A percentile compares a stretch with the other conserved stretches of the same genome.
Evolutionary conservation across 2,329 filamentous ascomycete genomes (phyloP).

Genomic region (Samsoniella hepiali): DNA sequence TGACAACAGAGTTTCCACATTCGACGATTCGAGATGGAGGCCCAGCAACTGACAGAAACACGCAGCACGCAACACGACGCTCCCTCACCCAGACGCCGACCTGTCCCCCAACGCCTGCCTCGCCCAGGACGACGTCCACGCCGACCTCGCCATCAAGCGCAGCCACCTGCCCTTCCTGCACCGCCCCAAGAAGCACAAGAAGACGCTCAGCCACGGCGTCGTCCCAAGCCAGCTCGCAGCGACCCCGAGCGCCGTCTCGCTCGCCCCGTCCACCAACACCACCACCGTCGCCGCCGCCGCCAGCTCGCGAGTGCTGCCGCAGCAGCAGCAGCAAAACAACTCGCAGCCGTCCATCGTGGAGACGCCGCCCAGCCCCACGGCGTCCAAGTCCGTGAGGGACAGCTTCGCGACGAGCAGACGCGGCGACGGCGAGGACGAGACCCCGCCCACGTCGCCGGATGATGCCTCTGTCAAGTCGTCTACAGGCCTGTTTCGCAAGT

Average conservation of each 20-base stretch:
- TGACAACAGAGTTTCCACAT: too few species aligned
- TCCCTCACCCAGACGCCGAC: conserved; percentile 60
- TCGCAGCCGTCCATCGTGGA: conserved; percentile 18
- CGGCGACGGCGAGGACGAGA: conserved; percentile 30
- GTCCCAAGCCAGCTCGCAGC: conserved; percentile 36
- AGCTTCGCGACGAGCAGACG: conserved; percentile 32
- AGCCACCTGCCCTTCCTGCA: conserved; percentile 43
- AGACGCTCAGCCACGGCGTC: conserved; percentile 45
- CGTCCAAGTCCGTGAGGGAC: conserved; percentile 39
- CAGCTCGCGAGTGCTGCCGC: conserved; percentile 17
- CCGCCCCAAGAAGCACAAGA: conserved; percentile 39
- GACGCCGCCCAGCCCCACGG: conserved; percentile 26
- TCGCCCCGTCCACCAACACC: conserved; percentile 27
- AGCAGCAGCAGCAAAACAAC: conserved; percentile 21
- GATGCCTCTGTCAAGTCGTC: conserved; percentile 27
- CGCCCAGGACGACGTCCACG: conserved; percentile 50
- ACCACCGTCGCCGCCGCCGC: conserved; percentile 23
- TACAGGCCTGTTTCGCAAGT: conserved; percentile 27
- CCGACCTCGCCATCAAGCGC: conserved; percentile 40
- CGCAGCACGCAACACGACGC: conserved; percentile 55
- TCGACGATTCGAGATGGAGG: neutral
- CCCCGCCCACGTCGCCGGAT: conserved; percentile 37
- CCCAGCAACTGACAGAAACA: neutral
- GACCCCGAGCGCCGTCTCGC: conserved; percentile 33
- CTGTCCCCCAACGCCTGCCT: conserved; percentile 55